Conservation (phyloP, 208 protist genomes). For the Leishmania arabica region DNA sequence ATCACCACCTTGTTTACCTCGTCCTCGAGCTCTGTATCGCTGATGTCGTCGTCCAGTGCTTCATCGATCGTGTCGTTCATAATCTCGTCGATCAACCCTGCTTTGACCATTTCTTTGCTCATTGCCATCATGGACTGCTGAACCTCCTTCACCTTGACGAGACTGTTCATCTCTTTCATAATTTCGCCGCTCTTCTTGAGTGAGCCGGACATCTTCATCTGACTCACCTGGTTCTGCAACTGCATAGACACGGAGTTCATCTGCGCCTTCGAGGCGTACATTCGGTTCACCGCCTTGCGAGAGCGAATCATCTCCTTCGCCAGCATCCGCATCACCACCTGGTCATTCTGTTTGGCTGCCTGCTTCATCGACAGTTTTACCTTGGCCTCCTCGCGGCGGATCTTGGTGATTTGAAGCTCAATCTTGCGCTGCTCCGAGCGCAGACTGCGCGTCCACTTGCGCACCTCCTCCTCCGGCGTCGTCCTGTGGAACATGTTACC, state of each 20-base stretch:
- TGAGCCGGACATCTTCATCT: constrained; percentile 76
- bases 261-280: constrained; percentile 90
- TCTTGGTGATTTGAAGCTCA: constrained; percentile 79
- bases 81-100: constrained; percentile 91
- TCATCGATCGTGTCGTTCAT: constrained; percentile 89
- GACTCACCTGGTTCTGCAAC: constrained; percentile 81
- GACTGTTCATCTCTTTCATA: constrained; percentile 88
- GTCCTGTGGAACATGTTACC: constrained; percentile 59
- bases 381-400: constrained; percentile 86
- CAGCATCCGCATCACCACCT: constrained; percentile 75
- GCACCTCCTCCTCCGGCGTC: constrained; percentile 76
- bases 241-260: constrained; percentile 92
- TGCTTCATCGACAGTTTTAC: constrained; percentile 81
- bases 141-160: constrained; percentile 84
- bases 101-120: constrained; percentile 88
- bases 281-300: constrained; percentile 72
- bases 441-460: constrained; percentile 75
- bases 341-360: constrained; percentile 77
- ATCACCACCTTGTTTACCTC: constrained; percentile 90
- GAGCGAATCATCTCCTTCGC: constrained; percentile 84
- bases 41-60: constrained; percentile 83
- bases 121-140: constrained; percentile 77
- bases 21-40: constrained; percentile 85
- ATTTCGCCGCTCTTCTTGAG: constrained; percentile 76
- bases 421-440: constrained; percentile 83